A percentile compares a stretch with the other conserved stretches of the same genome.
phyloP scores from a whole-genome alignment of 169 alveolate species.

The Condylostoma magnum region DNA sequence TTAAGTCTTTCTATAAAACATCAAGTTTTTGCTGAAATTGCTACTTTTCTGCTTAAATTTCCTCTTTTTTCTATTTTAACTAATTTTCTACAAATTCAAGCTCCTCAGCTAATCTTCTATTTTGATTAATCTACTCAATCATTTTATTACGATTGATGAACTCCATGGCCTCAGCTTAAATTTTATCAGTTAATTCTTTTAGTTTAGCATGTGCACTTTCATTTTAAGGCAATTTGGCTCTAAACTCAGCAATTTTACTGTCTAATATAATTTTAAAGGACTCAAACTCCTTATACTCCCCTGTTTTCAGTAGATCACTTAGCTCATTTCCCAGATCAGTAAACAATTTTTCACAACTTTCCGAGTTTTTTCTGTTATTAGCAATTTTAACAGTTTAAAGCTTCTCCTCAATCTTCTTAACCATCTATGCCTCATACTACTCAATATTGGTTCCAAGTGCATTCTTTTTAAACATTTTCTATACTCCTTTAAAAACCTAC shows the following conservation, averaged over 20 bases:
- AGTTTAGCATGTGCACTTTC: neutral
- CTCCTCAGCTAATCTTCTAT: neutral
- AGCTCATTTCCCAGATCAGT: neutral
- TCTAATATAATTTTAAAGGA: constrained; percentile 25
- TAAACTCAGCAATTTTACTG: neutral
- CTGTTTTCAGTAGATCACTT: neutral
- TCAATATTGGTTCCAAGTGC: constrained; percentile 25
- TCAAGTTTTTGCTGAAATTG: neutral
- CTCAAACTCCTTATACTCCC: constrained; percentile 5
- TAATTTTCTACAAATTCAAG: constrained; percentile 2
- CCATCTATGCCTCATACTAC: neutral
- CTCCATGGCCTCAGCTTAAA: constrained; percentile 20
- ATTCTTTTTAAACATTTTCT: constrained; percentile 27
- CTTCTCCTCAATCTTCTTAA: constrained; percentile 12
- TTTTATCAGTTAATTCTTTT: constrained; percentile 6
- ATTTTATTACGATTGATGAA: neutral
- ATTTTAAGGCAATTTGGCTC: neutral
- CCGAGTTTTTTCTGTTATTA: neutral
- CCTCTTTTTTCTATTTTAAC: constrained; percentile 4
- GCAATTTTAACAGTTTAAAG: neutral
- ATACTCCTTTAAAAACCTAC: too few relatives aligned
- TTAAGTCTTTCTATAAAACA: neutral
- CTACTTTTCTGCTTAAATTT: constrained; percentile 19
- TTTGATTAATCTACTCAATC: constrained; percentile 3
- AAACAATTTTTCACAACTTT: constrained; percentile 16